Evolutionary conservation across 805 yeast genomes (phyloP), one percentile per base, ranked within the genome.

Genomic region (Starmerella davenportii): DNA sequence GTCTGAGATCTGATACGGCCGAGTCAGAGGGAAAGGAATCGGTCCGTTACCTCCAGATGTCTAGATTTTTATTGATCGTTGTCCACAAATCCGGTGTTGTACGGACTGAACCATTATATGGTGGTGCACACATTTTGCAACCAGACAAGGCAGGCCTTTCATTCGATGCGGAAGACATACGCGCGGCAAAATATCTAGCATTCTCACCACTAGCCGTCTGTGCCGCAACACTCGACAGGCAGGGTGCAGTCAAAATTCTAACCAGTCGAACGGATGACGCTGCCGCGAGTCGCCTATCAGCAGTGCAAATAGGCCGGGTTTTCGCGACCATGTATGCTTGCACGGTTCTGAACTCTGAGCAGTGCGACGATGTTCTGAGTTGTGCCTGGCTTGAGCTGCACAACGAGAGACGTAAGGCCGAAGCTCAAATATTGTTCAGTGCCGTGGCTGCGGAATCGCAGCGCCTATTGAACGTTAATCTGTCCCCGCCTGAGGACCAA

Each of bases 301-400:
- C 11, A 11, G 28, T 11, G 28, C 28, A 25, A 14, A 14, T 29
- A 14, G 32, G 32, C 5, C 5, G 32, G 1, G 75, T 72, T 0
- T 56, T 80, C 37, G 80, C 92, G 0, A 63, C 68, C 21, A 58
- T 73, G 5, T 82, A 79, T 53, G 72, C 90, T 0, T 65, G 68
- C 39, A 70, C 84, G 0, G 79, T 85, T 48, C 79, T 75, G 54
- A 65, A 74, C 35, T 76, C 70, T 38, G 60, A 70, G 7, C 68
- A 71, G 39, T 66, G 76, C 3, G 93, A 81, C 50, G 94, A 82
- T 48, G 54, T 82, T 38, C 58, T 77, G 29, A 66, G 69, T 1
- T 59, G 77, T 2, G 63, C 74, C 14, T 71, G 71, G 48, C 46
- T 53, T 1, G 74, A 73, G 42, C 47, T 73, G 4, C 55, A 53